Evolutionary conservation across 2,329 filamentous ascomycete genomes (phyloP), one percentile per base, ranked within the genome.

Genomic region (Chalaropsis thielavioides): DNA sequence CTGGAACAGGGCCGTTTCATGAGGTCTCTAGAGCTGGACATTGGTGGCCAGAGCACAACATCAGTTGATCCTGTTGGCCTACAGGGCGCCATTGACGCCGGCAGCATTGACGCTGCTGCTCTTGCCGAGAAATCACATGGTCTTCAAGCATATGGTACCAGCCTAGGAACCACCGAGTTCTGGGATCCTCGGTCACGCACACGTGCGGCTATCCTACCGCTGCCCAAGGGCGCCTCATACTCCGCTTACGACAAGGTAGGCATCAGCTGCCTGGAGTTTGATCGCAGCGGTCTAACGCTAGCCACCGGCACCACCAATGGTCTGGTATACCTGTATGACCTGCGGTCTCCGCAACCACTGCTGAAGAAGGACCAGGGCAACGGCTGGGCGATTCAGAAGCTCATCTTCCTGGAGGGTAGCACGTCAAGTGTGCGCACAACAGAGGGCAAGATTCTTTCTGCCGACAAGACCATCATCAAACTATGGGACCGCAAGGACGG

Each of bases 401-500:
- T 99, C 64, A 83, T 85, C 61, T 83, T 87, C 71, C 78, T 87
- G 71, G 66, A 67, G 44, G 89, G 88, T 11, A 88, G 84, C 7
- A 80, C 83, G 13, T 88, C 87, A 0, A 85, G 88, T 59, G 87
- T 91, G 68, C 89, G 89, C 73, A 88, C 87, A 0, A 85, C 88
- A 58, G 87, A 91, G 68, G 89, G 89, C 73, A 96, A 96, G 75
- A 86, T 99, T 22, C 79, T 97, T 68, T 95, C 92, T 1, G 85
- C 91, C 7, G 95, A 99, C 75, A 96, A 95, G 76, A 84, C 90
- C 68, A 95, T 96, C 70, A 95, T 99, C 78, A 99, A 99, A 76
- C 84, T 99, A 58, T 99, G 92, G 90, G 90, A 96, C 71, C 85
- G 89, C 67, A 77, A 81, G 41, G 86, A 86, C 66, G 94, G 94